phyloP scores from a whole-genome alignment of 2,329 filamentous ascomycete species.

The Coniochaeta ligniaria region DNA sequence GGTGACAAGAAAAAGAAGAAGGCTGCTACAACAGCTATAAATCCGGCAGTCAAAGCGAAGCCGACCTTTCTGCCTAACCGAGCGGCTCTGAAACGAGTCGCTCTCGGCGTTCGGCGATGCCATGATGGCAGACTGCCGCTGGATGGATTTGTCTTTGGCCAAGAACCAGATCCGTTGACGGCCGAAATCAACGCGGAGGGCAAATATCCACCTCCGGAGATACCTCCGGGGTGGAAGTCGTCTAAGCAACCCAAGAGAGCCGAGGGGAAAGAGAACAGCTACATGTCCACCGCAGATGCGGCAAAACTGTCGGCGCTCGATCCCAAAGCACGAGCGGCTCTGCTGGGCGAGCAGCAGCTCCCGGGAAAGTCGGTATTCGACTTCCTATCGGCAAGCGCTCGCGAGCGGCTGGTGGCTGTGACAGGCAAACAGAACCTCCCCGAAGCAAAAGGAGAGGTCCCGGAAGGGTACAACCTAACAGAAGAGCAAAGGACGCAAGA shows the following conservation, averaged over 20 bases:
- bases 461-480: conserved; percentile 54
- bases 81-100: conserved; percentile 24
- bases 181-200: conserved; percentile 31
- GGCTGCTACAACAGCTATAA: conserved; percentile 48
- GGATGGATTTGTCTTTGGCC: conserved; percentile 70
- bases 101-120: conserved; percentile 57
- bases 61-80: conserved; percentile 74
- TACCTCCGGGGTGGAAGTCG: conserved; percentile 70
- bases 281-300: conserved; percentile 66
- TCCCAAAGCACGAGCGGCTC: conserved; percentile 65
- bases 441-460: conserved; percentile 67
- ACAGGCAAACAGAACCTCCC: conserved; percentile 75
- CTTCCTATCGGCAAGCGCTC: conserved; percentile 71
- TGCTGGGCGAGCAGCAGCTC: conserved; percentile 73
- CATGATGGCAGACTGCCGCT: conserved; percentile 77
- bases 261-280: conserved; percentile 26
- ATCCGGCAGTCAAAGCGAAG: conserved; percentile 57
- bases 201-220: conserved; percentile 56
- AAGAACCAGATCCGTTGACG: conserved; percentile 37
- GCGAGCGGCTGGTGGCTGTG: conserved; percentile 67
- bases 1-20: conserved; percentile 76
- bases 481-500: conserved; percentile 56
- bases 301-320: conserved; percentile 72
- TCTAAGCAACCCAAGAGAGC: conserved; percentile 35
- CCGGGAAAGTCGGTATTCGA: conserved; percentile 96